Conservation (phyloP, 2,329 filamentous ascomycete species). For the Acephala macrosclerotiorum region DNA sequence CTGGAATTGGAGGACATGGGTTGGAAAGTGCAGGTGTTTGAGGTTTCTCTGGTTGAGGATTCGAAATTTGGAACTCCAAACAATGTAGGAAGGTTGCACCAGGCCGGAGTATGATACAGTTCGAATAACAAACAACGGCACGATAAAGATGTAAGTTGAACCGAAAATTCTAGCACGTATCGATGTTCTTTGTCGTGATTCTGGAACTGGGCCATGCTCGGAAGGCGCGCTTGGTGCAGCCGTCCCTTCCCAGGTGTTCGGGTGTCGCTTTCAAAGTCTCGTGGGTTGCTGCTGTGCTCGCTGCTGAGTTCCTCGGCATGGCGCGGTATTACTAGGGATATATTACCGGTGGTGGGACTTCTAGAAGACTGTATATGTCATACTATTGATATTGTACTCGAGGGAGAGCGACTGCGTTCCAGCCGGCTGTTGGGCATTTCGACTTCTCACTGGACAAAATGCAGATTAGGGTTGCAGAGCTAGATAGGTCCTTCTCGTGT, state of each 20-base stretch:
- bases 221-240: constrained; percentile 3
- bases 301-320: background rate
- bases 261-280: background rate
- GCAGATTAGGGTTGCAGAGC: background rate
- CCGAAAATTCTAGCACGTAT: background rate
- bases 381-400: background rate
- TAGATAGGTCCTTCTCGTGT: constrained; percentile 2
- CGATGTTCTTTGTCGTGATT: background rate
- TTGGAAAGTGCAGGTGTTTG: constrained; percentile 8
- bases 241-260: background rate
- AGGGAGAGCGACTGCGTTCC: background rate
- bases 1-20: background rate
- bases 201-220: background rate
- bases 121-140: no score
- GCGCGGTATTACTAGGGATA: background rate
- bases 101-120: no score
- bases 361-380: constrained; percentile 2
- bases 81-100: background rate
- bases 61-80: constrained; percentile 6
- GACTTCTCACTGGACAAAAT: background rate
- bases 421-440: background rate
- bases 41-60: background rate
- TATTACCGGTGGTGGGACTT: background rate
- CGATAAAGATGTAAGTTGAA: no score
- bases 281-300: constrained; percentile 7